Conservation (phyloP, 805 yeast genomes). For the Kuraishia piskuri region DNA sequence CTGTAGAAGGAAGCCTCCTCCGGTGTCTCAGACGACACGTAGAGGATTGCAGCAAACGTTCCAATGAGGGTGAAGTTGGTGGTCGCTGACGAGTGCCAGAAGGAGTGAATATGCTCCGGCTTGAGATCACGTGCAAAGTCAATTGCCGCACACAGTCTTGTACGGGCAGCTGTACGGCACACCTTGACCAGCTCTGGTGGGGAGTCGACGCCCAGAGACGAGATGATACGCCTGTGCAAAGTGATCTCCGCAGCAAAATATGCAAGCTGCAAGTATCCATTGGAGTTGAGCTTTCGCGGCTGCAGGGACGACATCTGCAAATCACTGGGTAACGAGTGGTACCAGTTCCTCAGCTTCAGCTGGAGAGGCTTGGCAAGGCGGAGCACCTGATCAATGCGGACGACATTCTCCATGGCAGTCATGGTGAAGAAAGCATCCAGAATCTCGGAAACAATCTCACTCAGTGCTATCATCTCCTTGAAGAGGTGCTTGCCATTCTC, state of each 20-base stretch:
- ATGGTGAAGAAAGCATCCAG: slow-evolving; percentile 65
- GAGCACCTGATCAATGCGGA: slow-evolving; percentile 59
- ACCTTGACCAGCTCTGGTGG: slow-evolving; percentile 51
- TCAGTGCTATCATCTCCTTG: slow-evolving; percentile 56
- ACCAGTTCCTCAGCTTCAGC: slow-evolving; percentile 64
- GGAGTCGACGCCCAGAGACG: slow-evolving; percentile 37
- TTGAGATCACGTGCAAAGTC: slow-evolving; percentile 70
- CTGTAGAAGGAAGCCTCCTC: slow-evolving; percentile 61
- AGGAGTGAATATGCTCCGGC: slow-evolving; percentile 77
- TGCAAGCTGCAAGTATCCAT: slow-evolving; percentile 73
- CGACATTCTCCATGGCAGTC: slow-evolving; percentile 47
- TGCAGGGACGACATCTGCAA: slow-evolving; percentile 54
- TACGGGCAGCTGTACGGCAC: slow-evolving; percentile 79
- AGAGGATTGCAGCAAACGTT: slow-evolving; percentile 76
- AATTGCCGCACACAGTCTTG: slow-evolving; percentile 73
- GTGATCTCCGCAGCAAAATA: slow-evolving; percentile 88
- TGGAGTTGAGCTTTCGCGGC: slow-evolving; percentile 58
- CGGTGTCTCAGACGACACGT: slow-evolving; percentile 50
- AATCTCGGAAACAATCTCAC: slow-evolving; percentile 64
- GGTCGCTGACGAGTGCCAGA: slow-evolving; percentile 83
- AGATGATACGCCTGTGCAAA: slow-evolving; percentile 68
- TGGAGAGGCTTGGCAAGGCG: slow-evolving; percentile 77
- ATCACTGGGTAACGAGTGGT: slow-evolving; percentile 58
- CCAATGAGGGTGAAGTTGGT: slow-evolving; percentile 78
- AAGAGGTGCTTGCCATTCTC: slow-evolving; percentile 64